These are phyloP conservation scores for Parathielavia appendiculata DNA, from an alignment of 495 filamentous ascomycete genomes.

Conservation along the genomic window DNA sequence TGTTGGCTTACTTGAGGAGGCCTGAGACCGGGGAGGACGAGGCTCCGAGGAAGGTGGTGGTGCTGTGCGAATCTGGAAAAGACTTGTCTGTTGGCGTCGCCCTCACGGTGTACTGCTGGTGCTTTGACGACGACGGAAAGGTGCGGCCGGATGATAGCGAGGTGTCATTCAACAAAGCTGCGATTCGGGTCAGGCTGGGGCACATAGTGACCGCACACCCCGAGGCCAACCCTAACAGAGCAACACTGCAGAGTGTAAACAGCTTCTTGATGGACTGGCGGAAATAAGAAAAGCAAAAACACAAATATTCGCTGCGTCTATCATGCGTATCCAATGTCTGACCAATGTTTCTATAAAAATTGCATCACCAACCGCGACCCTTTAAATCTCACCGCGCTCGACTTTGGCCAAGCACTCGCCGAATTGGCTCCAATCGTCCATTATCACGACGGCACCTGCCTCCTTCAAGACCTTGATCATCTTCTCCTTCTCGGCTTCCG, in stretches of 20 bases:
- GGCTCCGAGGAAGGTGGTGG: conserved; percentile 26
- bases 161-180: conserved; percentile 59
- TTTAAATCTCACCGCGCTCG: conserved; percentile 39
- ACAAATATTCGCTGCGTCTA: conserved; percentile 9
- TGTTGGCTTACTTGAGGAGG: conserved; percentile 24
- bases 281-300: conserved; percentile 19
- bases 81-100: conserved; percentile 46
- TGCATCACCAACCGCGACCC: not conserved
- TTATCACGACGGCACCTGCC: conserved; percentile 67
- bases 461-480: conserved; percentile 67
- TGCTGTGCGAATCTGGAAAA: conserved; percentile 40
- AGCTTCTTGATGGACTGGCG: conserved; percentile 69
- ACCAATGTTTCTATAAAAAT: not conserved
- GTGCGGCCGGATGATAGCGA: conserved; percentile 17
- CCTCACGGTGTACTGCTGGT: conserved; percentile 43
- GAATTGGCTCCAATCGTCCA: conserved; percentile 86
- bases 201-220: conserved; percentile 71
- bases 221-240: conserved; percentile 71
- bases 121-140: conserved; percentile 35
- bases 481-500: conserved; percentile 60
- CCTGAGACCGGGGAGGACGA: not conserved
- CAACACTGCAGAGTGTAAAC: conserved; percentile 82
- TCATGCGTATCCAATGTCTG: conserved; percentile 4
- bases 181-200: conserved; percentile 68
- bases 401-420: conserved; percentile 61